A percentile compares a stretch with the other conserved stretches of the same genome.
phyloP scores from a whole-genome alignment of 2,329 filamentous ascomycete species.

The Tolypocladium nubicola region DNA sequence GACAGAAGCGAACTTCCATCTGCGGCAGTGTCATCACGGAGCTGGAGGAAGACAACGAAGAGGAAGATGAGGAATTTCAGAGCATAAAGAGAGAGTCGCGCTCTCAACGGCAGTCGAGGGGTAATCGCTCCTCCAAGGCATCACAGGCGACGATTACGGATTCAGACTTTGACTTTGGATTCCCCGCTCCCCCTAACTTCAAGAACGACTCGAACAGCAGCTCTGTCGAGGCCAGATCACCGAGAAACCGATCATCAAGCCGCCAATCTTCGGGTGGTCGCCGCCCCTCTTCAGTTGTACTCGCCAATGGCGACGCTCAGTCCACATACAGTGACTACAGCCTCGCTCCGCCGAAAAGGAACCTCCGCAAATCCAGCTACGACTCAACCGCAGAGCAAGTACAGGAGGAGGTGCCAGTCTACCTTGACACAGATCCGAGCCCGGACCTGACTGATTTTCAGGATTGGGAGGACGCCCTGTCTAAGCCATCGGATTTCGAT shows the following conservation, averaged over 20 bases:
- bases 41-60: constrained; percentile 21
- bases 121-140: constrained; percentile 14
- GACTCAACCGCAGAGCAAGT: constrained; percentile 3
- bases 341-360: background rate
- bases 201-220: background rate
- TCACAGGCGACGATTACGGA: constrained; percentile 20
- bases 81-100: constrained; percentile 3
- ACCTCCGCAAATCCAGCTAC: constrained; percentile 10
- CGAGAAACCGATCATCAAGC: background rate
- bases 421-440: constrained; percentile 21
- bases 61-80: background rate
- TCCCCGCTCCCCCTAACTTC: constrained; percentile 21
- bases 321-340: background rate
- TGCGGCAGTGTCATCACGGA: constrained; percentile 35
- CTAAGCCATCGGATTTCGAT: background rate
- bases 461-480: constrained; percentile 16
- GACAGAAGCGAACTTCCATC: constrained; percentile 46
- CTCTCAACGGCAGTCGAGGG: constrained; percentile 4
- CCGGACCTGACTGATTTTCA: constrained; percentile 29
- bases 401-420: constrained; percentile 10
- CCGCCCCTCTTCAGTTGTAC: background rate
- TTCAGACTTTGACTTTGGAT: constrained; percentile 21
- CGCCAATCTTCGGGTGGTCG: background rate
- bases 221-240: background rate
- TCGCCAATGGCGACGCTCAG: background rate